Evolutionary conservation across 2,329 filamentous ascomycete genomes (phyloP).

Genomic region (Pseudocercospora vitis): DNA sequence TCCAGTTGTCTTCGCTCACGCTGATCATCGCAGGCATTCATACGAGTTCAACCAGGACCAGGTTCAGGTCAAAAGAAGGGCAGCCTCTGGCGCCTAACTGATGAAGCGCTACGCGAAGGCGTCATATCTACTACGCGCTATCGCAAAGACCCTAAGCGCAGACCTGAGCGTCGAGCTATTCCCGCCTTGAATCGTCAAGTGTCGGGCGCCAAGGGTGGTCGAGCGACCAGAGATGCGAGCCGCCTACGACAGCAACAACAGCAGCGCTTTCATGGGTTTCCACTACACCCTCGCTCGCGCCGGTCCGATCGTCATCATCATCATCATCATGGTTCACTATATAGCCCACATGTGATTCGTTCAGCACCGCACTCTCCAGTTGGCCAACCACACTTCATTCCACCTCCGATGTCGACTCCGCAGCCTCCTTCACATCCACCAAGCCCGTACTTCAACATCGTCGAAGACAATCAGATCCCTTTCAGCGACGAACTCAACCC

Average conservation of each 20-base stretch:
- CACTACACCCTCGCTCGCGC: conserved; percentile 10
- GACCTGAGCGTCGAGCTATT: conserved; percentile 30
- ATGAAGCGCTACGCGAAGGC: conserved; percentile 66
- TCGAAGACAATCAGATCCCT: conserved; percentile 6
- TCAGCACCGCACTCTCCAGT: conserved; percentile 15
- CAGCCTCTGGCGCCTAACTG: conserved; percentile 73
- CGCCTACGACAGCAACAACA: conserved; percentile 26
- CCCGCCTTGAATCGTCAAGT: conserved; percentile 45
- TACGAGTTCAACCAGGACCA: conserved; percentile 49
- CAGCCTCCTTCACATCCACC: conserved; percentile 11
- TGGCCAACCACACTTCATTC: background rate
- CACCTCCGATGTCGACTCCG: conserved; percentile 6
- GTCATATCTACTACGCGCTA: conserved; percentile 79
- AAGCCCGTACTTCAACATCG: conserved; percentile 18
- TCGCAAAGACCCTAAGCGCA: conserved; percentile 50
- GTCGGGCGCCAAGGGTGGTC: conserved; percentile 48
- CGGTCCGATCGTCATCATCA: conserved; percentile 9
- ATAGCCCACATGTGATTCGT: conserved; percentile 19
- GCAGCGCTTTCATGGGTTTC: conserved; percentile 14
- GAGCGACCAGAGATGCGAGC: conserved; percentile 41
- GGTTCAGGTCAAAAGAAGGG: conserved; percentile 61
- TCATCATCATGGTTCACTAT: conserved; percentile 10
- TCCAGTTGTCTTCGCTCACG: background rate
- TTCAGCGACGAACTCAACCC: background rate
- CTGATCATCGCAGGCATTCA: conserved; percentile 51